Evolutionary conservation across 352 stramenopile species (phyloP).

Genomic region (Phytophthora litchii): DNA sequence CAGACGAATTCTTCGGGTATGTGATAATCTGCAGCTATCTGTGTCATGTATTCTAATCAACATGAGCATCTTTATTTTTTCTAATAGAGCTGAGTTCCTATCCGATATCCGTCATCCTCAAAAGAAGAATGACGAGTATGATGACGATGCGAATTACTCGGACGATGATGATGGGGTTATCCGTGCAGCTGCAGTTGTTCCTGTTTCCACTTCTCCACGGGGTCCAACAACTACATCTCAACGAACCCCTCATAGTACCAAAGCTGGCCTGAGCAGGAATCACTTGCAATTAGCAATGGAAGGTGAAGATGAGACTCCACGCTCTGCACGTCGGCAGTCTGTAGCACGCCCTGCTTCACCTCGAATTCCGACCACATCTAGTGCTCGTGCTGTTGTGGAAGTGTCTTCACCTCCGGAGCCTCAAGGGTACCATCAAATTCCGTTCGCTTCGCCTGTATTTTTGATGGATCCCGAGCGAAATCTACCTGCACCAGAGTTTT

Average conservation of each 20-base stretch:
- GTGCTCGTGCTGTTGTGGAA: slow-evolving; percentile 7
- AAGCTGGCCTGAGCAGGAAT: slow-evolving; percentile 24
- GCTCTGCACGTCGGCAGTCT: slow-evolving; percentile 15
- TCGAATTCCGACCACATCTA: slow-evolving; percentile 1
- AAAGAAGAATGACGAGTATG: slow-evolving; percentile 25
- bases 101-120: slow-evolving; percentile 36
- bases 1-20: slow-evolving; percentile 70
- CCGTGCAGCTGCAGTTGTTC: slow-evolving; percentile 12
- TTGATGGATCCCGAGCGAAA: slow-evolving; percentile 45
- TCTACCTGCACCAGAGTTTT: slow-evolving; percentile 30
- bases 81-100: slow-evolving; percentile 60
- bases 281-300: slow-evolving; percentile 32
- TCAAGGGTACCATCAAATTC: slow-evolving; percentile 43
- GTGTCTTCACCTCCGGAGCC: slow-evolving; percentile 5
- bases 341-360: slow-evolving; percentile 17
- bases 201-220: slow-evolving; percentile 18
- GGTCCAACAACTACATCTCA: slow-evolving; percentile 8
- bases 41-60: neutral
- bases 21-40: neutral
- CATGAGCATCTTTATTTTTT: neutral
- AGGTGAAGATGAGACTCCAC: slow-evolving; percentile 20
- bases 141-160: slow-evolving; percentile 19
- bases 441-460: slow-evolving; percentile 67
- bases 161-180: slow-evolving; percentile 9
- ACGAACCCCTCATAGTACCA: slow-evolving; percentile 7